Evolutionary conservation across 2,329 filamentous ascomycete species (phyloP), one percentile per base, ranked within the genome.

Genomic region (Xenoacremonium recifei): DNA sequence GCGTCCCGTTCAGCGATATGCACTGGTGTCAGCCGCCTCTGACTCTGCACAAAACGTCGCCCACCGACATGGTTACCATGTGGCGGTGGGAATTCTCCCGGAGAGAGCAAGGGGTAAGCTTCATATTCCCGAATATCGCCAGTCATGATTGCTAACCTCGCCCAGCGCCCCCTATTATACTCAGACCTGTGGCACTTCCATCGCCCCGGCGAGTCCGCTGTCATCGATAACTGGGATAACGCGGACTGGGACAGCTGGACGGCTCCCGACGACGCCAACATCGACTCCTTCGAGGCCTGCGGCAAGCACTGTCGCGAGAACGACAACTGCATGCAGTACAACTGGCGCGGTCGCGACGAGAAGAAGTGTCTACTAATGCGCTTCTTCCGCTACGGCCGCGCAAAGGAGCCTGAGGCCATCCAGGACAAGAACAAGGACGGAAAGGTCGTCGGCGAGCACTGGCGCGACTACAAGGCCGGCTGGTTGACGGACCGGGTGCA

Each of bases 1-100:
- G 67, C 3, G 67, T 76, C 19, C 72, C 73, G 0, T 76, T 71
- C 36, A 64, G 66, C 23, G 62, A 70, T 15, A 47, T 48, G n/a
- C 65, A 75, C 44, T 76, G 73, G 73, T 77, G 73, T 29, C 72
- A 76, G 48, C 73, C 73, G 2, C 67, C 70, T 2, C 51, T 76
- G 42, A 75, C 68, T 33, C 58, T 76, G 58, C 73, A 76, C 50
- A 76, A 75, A 55, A 67, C 69, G 2, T 58, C 56, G 19, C 63
- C 70, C 1, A 62, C 68, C 19, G 73, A 77, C 40, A 75, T 79
- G 71, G 57, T 63, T 9, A 61, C 64, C 1, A 56, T 79, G 30
- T 76, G 73, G 67, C 64, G 68, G 42, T 80, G 67, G 67, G 66
- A 69, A 42, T 61, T 64, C 42, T 48, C 47, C 6, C 50, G 55